Evolutionary conservation across 2,329 filamentous ascomycete genomes (phyloP), one percentile per base, ranked within the genome.

Genomic region (Hirsutella rhossiliensis): DNA sequence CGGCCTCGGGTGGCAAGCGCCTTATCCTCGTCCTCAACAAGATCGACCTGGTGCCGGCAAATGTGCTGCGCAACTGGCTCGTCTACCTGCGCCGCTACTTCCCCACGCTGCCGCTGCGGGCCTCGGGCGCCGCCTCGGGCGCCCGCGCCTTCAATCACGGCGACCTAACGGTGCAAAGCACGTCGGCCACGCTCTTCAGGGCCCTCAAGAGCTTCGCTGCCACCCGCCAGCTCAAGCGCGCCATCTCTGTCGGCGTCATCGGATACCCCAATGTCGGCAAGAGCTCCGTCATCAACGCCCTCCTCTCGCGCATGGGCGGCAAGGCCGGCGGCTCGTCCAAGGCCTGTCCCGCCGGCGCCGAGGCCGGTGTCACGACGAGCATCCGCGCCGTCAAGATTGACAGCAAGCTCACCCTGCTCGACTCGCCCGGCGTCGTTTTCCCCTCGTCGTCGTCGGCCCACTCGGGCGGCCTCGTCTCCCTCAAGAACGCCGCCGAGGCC

Each of bases 191-290:
- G 0, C 77, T 96, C 11, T 88, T 96, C 72, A 86, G 82, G 55
- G 86, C 89, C 1, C 77, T 96, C 48, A 96, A 96, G 71, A 82
- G 86, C 38, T 96, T 85, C 59, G 86, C 89, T 11, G 82, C 86
- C 46, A 77, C 76, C 48, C 84, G 85, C 55, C 82, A 94, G 60
- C 71, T 96, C 52, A 94, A 94, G 73, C 83, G 89, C 45, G 83
- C 88, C 43, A 80, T 94, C 55, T 89, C 86, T 18, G 89, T 96
- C 48, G 89, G 89, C 51, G 86, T 96, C 49, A 94, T 96, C 54
- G 89, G 89, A 27, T 96, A 95, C 63, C 89, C 89, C 55, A 96
- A 96, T 61, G 89, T 95, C 47, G 89, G 89, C 60, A 96, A 96
- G 71, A 94, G 87, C 27, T 95, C 88, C 42, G 87, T 96, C 56